These are phyloP conservation scores for Pisolithus microcarpus DNA, from an alignment of 768 basidiomycete genomes.

Conservation along the genomic window DNA sequence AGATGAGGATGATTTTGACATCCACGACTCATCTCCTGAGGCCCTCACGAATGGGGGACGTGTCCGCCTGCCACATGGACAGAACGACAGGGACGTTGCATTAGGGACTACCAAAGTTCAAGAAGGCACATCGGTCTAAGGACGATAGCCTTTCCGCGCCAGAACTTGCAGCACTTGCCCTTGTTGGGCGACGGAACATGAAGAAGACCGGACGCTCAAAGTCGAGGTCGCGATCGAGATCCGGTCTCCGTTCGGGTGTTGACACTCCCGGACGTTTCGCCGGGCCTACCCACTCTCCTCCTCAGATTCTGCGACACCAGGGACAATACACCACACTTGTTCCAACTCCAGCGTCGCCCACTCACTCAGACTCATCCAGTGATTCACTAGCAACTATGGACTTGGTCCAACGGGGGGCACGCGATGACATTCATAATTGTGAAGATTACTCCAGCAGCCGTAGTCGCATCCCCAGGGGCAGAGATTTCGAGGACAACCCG, in stretches of 20 bases:
- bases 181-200: slow-evolving; percentile 26
- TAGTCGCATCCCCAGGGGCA: slow-evolving; percentile 54
- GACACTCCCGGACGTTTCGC: slow-evolving; percentile 59
- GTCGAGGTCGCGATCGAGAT: slow-evolving; percentile 29
- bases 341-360: slow-evolving; percentile 25
- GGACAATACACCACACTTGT: slow-evolving; percentile 29
- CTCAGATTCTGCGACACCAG: slow-evolving; percentile 18
- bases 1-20: slow-evolving; percentile 83
- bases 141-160: slow-evolving; percentile 22
- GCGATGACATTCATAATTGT: slow-evolving; percentile 45
- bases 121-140: slow-evolving; percentile 21
- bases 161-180: slow-evolving; percentile 26
- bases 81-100: slow-evolving; percentile 8
- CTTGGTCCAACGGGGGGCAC: slow-evolving; percentile 37
- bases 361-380: slow-evolving; percentile 34
- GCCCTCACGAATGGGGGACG: slow-evolving; percentile 19
- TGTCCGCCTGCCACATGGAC: slow-evolving; percentile 9
- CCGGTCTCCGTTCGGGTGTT: slow-evolving; percentile 48
- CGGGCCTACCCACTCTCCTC: slow-evolving; percentile 44
- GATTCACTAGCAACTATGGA: slow-evolving; percentile 29
- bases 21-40: slow-evolving; percentile 79
- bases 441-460: slow-evolving; percentile 35
- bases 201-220: slow-evolving; percentile 18
- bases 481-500: slow-evolving; percentile 50
- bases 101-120: slow-evolving; percentile 24